Conservation (phyloP, 2,329 filamentous ascomycete species). For the Emydomyces testavorans region DNA sequence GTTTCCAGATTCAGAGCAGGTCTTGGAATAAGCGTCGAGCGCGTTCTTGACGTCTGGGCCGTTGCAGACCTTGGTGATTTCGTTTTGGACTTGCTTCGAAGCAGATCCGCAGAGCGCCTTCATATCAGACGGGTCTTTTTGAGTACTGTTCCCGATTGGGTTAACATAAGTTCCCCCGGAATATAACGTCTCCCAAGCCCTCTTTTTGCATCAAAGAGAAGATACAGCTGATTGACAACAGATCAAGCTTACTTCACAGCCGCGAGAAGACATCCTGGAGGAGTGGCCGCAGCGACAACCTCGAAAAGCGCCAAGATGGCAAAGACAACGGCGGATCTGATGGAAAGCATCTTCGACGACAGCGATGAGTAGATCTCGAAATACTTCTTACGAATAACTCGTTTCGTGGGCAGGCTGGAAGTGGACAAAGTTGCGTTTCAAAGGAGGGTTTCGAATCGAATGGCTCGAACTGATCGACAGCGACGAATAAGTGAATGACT, state of each 20-base stretch:
- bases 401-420: neutral
- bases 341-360: conserved; percentile 34
- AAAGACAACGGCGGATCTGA: conserved; percentile 34
- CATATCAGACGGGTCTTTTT: conserved; percentile 30
- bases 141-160: conserved; percentile 25
- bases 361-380: neutral
- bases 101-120: conserved; percentile 31
- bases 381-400: neutral
- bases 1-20: conserved; percentile 32
- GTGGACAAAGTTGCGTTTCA: conserved; percentile 12
- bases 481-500: conserved; percentile 1
- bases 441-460: conserved; percentile 16
- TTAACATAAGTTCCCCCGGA: neutral
- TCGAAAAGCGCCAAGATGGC: conserved; percentile 37
- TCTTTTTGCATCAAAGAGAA: no score
- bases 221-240: neutral
- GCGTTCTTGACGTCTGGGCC: conserved; percentile 24
- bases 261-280: conserved; percentile 42
- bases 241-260: conserved; percentile 38
- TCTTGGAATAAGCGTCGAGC: conserved; percentile 30
- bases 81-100: conserved; percentile 26
- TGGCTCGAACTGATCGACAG: conserved; percentile 1
- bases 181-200: no score
- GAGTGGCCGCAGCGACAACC: conserved; percentile 33
- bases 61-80: conserved; percentile 30